Evolutionary conservation across 2,329 filamentous ascomycete species (phyloP), one percentile per base, ranked within the genome.

Genomic region (Didymella sp.): DNA sequence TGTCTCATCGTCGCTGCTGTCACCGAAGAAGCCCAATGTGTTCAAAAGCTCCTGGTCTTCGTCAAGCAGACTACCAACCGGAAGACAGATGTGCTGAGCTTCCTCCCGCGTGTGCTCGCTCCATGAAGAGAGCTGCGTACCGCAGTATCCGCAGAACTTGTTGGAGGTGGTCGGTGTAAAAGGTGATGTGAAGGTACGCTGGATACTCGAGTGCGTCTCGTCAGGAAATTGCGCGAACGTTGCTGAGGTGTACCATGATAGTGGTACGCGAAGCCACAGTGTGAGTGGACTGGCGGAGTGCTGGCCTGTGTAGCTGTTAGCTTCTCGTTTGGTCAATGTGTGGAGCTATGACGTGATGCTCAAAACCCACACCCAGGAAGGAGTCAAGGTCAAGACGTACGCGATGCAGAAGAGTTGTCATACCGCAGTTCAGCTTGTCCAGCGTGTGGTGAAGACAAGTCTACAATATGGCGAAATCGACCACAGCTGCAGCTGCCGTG

Each of bases 91-190:
- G 72, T 85, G 94, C 7, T 92, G 87, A 12, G 89, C 88, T 72
- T 95, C 90, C 48, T 81, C 81, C 0, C 76, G 79, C 0, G 90
- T 89, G 22, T 85, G 77, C 74, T 96, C 92, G 43, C 87, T 89
- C 92, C 92, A 96, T 67, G 89, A 91, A 0, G 89, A 89, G 51
- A 97, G 80, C 12, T 90, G 89, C 0, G 92, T 96, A 49, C 93
- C 93, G 74, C 93, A 96, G 79, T 90, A 96, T 22, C 93, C 93
- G 77, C 93, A 97, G 76, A 97, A 97, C 64, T 92, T 85, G 45
- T 51, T 57, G 6, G 46, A 45, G 67, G 73, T 86, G 84, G 15
- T 59, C 2, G 87, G 86, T 2, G 69, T 60, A 21, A 73, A 64
- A 15, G 73, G 75, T 2, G 75, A 78, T 53, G 73, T 60, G 65